Evolutionary conservation across 345 rosid species (phyloP), one percentile per base, ranked within the genome.

Genomic region (Euphorbia lathyris): DNA sequence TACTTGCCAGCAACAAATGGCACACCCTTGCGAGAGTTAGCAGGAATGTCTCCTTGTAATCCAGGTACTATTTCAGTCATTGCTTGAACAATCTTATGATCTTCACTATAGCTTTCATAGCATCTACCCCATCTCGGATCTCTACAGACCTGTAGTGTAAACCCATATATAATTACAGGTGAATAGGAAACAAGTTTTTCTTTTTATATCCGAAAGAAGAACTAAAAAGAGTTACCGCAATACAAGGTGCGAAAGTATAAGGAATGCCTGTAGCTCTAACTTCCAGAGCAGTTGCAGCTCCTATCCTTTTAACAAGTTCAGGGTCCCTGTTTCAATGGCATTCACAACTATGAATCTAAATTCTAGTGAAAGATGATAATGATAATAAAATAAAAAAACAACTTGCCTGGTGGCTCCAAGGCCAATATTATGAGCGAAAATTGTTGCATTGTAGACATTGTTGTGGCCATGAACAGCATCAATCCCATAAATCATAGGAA

Each of bases 41-140:
- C 63, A 1, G 99, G 99, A 66, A 86, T 51, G 19, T 85, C 87
- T 65, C 98, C 99, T 67, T 95, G 99, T 22, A 95, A 82, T 58
- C 98, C 98, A 1, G 88, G 81, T 29, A 95, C 7, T 72, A 95
- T 76, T 62, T 82, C 81, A 11, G 98, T 86, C 98, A 95, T 87
- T 64, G 74, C 81, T 78, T 80, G 81, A 76, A 88, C 98, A 66
- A 95, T 47, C 7, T 64, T 70, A 9, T 83, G 89, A 72, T 95
- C 94, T 82, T 92, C 97, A 50, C 97, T 90, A 72, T 85, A 95
- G 81, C 99, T 95, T 79, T 92, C 97, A 5, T 87, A 95, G 80
- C 99, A 95, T 45, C 97, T 77, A 53, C 99, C 96, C 99, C 97
- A 95, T 76, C 97, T 85, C 9, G 97, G 98, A 81, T 95, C 98